Conservation (phyloP, 257 asterid species). For the Leonotis leonurus region DNA sequence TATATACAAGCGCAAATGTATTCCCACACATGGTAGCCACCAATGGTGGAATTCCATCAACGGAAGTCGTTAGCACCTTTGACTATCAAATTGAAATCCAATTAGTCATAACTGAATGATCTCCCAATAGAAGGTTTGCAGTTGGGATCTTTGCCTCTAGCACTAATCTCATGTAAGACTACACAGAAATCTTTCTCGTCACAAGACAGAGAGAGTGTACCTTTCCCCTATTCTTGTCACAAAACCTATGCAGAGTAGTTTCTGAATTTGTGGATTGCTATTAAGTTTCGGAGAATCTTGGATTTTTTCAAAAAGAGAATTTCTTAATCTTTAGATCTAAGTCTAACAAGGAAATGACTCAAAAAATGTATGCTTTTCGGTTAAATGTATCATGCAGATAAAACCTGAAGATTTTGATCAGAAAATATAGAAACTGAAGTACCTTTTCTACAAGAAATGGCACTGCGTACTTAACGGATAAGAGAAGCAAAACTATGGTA, state of each 20-base stretch:
- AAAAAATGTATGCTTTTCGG: background rate
- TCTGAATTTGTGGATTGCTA: background rate
- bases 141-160: background rate
- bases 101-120: background rate
- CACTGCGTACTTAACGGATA: slow-evolving; percentile 56
- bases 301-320: too few species aligned
- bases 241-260: background rate
- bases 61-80: background rate
- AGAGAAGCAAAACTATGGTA: slow-evolving; percentile 30
- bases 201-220: background rate
- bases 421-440: slow-evolving; percentile 12
- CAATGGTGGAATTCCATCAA: background rate
- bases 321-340: background rate
- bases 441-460: slow-evolving; percentile 82
- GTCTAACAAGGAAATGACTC: too few species aligned
- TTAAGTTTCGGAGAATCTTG: background rate
- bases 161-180: background rate
- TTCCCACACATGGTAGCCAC: too few species aligned
- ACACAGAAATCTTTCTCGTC: background rate
- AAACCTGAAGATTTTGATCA: slow-evolving; percentile 1
- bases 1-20: too few species aligned
- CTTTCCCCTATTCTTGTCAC: too few species aligned
- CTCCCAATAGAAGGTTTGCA: background rate
- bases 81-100: background rate
- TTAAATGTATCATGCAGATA: background rate